Conservation (phyloP, 192 early-diverging fungal species). For the Backusella luteola region DNA sequence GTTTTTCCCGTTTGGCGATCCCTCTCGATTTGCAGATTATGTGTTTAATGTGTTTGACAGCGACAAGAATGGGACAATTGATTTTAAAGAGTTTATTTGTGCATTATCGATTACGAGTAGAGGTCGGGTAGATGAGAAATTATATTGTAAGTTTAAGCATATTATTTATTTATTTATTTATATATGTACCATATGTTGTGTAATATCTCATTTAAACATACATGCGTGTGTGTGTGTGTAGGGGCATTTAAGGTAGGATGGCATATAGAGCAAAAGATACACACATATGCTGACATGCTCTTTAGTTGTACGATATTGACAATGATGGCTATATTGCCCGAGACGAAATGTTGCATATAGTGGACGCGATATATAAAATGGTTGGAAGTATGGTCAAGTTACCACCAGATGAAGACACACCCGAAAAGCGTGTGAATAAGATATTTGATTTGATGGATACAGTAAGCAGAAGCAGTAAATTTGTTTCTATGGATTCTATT, state of each 20-base stretch:
- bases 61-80: constrained; percentile 86
- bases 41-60: constrained; percentile 91
- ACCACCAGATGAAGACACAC: constrained; percentile 88
- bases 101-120: constrained; percentile 84
- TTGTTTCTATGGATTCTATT: background rate
- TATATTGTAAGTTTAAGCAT: constrained; percentile 63
- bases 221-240: background rate
- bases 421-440: constrained; percentile 88
- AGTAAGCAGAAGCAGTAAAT: constrained; percentile 30
- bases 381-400: constrained; percentile 89
- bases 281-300: background rate
- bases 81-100: constrained; percentile 90
- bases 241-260: constrained; percentile 29
- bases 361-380: constrained; percentile 95
- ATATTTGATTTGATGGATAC: constrained; percentile 88
- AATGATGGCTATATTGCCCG: constrained; percentile 83
- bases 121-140: constrained; percentile 81
- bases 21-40: constrained; percentile 84
- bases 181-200: background rate
- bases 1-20: constrained; percentile 97
- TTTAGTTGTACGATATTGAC: constrained; percentile 83
- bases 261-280: background rate
- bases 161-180: background rate
- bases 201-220: background rate
- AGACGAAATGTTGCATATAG: constrained; percentile 88